These are phyloP conservation scores for Parsonsia alboflavescens DNA, from an alignment of 257 asterid genomes.

Conservation along the genomic window DNA sequence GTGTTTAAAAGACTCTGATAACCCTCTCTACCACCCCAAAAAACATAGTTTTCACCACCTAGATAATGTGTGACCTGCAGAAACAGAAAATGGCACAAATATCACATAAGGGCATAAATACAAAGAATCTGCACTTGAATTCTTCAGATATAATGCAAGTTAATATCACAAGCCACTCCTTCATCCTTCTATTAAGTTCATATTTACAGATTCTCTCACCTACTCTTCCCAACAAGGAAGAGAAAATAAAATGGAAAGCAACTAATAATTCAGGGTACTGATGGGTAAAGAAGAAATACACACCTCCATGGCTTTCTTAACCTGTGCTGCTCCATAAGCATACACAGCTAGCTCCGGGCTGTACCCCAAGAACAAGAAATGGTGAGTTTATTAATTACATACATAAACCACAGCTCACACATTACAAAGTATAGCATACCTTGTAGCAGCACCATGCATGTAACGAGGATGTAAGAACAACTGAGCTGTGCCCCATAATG, in stretches of 20 bases:
- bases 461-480: conserved; percentile 79
- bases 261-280: conserved; percentile 3
- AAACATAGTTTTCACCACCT: conserved; percentile 96
- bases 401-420: not conserved
- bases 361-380: conserved; percentile 21
- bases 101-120: not conserved
- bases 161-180: not conserved
- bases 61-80: conserved; percentile 89
- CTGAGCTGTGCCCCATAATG: conserved; percentile 98
- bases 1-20: conserved; percentile 93
- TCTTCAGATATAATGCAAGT: not conserved
- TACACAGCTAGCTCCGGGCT: conserved; percentile 86
- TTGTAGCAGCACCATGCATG: conserved; percentile 99
- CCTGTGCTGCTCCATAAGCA: conserved; percentile 83
- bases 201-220: not conserved
- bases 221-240: not conserved
- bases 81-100: conserved; percentile 6
- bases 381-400: conserved; percentile 1
- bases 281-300: conserved; percentile 10
- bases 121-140: not conserved
- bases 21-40: conserved; percentile 99
- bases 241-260: not conserved
- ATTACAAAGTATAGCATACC: conserved; percentile 35
- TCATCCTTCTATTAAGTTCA: not conserved
- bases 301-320: conserved; percentile 96